phyloP scores from a whole-genome alignment of 805 yeast species.

The Myxozyma nipponensis region DNA sequence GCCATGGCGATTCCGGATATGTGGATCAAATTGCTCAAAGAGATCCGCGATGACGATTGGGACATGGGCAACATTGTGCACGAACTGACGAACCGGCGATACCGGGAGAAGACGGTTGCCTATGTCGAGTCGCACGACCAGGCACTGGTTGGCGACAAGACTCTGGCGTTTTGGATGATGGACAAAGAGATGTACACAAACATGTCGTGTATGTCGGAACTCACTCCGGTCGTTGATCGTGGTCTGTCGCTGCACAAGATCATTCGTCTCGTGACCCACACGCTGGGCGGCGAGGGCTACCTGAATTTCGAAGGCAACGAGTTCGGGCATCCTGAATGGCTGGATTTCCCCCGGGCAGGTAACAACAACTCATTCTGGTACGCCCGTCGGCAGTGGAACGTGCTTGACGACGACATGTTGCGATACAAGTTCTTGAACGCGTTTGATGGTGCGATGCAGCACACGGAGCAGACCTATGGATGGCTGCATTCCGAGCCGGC shows the following conservation, averaged over 20 bases:
- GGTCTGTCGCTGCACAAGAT: constrained; percentile 88
- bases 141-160: constrained; percentile 95
- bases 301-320: constrained; percentile 96
- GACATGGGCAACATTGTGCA: constrained; percentile 73
- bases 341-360: constrained; percentile 91
- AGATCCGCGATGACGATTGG: constrained; percentile 84
- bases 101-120: constrained; percentile 82
- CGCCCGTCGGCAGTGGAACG: constrained; percentile 91
- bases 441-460: constrained; percentile 86
- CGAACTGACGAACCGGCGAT: constrained; percentile 82
- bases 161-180: constrained; percentile 97
- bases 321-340: constrained; percentile 99
- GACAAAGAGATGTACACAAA: constrained; percentile 97
- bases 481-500: constrained; percentile 75
- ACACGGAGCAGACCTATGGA: constrained; percentile 61
- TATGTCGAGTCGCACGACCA: constrained; percentile 97
- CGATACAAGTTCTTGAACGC: constrained; percentile 72
- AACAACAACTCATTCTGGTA: constrained; percentile 86
- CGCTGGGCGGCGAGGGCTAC: constrained; percentile 96
- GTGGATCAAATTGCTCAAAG: constrained; percentile 96
- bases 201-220: constrained; percentile 73
- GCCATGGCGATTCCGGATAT: constrained; percentile 98
- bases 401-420: constrained; percentile 72
- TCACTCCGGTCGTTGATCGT: constrained; percentile 77
- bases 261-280: constrained; percentile 80